Evolutionary conservation across 371 early-diverging fungal species (phyloP).

Genomic region (Dichotomocladium elegans): DNA sequence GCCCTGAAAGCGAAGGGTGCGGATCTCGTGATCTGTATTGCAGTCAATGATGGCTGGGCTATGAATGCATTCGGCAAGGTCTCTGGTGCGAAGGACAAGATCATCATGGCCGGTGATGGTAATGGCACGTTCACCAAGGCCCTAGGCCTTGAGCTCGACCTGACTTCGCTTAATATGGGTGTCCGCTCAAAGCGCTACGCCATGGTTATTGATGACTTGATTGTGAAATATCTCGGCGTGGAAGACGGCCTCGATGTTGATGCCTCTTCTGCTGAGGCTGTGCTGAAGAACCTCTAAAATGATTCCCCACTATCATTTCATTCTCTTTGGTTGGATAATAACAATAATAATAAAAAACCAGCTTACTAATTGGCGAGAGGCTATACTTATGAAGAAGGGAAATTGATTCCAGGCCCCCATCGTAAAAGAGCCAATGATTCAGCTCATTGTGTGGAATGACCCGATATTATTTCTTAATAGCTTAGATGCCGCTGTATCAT

Average conservation of each 20-base stretch:
- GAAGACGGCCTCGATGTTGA: slow-evolving; percentile 36
- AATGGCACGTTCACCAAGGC: slow-evolving; percentile 57
- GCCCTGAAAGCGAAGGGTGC: slow-evolving; percentile 65
- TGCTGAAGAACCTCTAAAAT: slow-evolving; percentile 12
- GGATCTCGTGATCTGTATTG: slow-evolving; percentile 57
- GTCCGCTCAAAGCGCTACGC: slow-evolving; percentile 61
- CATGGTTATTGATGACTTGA: slow-evolving; percentile 63
- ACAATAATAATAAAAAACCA: too few relatives aligned
- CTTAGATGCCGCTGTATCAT: too few relatives aligned
- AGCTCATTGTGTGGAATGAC: too few relatives aligned
- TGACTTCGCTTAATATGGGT: slow-evolving; percentile 27
- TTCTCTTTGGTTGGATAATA: too few relatives aligned
- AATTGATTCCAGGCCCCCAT: too few relatives aligned
- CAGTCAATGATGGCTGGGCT: slow-evolving; percentile 62
- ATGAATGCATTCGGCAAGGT: slow-evolving; percentile 74
- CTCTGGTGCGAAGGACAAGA: slow-evolving; percentile 49
- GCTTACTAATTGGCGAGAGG: too few relatives aligned
- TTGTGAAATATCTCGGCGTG: slow-evolving; percentile 68
- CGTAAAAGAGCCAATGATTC: too few relatives aligned
- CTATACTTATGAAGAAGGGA: too few relatives aligned
- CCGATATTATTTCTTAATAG: too few relatives aligned
- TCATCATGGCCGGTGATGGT: slow-evolving; percentile 68
- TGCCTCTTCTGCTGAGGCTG: slow-evolving; percentile 24
- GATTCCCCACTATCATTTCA: too few relatives aligned
- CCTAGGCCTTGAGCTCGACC: slow-evolving; percentile 58